These are phyloP conservation scores for Pseudozyma thailandica DNA, from an alignment of 1,284 basidiomycete genomes.

Conservation along the genomic window DNA sequence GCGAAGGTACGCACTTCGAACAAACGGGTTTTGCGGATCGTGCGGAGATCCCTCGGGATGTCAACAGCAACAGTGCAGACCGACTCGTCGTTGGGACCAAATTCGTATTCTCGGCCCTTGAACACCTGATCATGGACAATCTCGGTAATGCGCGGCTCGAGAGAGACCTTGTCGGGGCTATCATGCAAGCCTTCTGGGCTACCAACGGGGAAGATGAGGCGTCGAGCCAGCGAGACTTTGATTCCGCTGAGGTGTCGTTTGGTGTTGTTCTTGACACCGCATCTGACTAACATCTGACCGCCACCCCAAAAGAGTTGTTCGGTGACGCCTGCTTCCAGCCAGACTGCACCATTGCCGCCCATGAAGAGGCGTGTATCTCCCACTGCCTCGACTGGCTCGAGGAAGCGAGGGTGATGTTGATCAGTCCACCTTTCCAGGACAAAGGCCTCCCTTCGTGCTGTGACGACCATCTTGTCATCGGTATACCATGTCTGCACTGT, in stretches of 20 bases:
- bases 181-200: conserved; percentile 46
- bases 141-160: conserved; percentile 61
- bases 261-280: conserved; percentile 63
- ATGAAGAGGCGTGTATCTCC: conserved; percentile 63
- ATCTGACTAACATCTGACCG: conserved; percentile 50
- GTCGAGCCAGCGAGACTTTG: conserved; percentile 53
- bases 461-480: conserved; percentile 56
- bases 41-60: conserved; percentile 54
- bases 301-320: conserved; percentile 59
- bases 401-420: conserved; percentile 38
- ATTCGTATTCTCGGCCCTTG: conserved; percentile 62
- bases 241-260: conserved; percentile 58
- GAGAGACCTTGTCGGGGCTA: conserved; percentile 37
- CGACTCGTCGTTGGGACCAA: conserved; percentile 51
- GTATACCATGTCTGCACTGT: conserved; percentile 61
- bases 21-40: conserved; percentile 58
- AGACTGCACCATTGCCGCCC: conserved; percentile 61
- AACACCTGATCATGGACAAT: conserved; percentile 55
- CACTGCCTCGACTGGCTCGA: conserved; percentile 54
- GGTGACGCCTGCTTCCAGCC: conserved; percentile 58
- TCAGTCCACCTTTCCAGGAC: conserved; percentile 62
- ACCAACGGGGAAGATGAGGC: conserved; percentile 58
- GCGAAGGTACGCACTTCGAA: conserved; percentile 57
- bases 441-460: conserved; percentile 51
- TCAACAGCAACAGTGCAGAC: conserved; percentile 57